Conservation (phyloP, 345 rosid species). For the Boechera divaricarpa region DNA sequence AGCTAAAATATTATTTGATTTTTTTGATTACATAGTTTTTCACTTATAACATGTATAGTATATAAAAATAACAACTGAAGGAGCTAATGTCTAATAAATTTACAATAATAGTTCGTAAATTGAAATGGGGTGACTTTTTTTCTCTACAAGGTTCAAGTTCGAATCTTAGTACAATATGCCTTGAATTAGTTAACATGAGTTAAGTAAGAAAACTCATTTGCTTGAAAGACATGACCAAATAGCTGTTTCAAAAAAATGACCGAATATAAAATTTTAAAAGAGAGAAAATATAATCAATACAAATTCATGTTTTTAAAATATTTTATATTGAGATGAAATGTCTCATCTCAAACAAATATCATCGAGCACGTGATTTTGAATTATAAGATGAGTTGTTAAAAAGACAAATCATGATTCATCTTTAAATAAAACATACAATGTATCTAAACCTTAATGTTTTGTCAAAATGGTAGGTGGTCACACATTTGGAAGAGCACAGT, state of each 20-base stretch:
- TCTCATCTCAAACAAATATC: background rate
- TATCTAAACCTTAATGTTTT: constrained; percentile 4
- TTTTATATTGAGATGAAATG: too few relatives aligned
- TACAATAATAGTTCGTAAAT: background rate
- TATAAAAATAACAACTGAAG: too few relatives aligned
- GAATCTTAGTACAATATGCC: background rate
- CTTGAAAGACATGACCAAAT: background rate
- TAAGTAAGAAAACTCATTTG: background rate
- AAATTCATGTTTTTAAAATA: too few relatives aligned
- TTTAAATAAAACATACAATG: background rate
- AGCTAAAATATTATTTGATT: too few relatives aligned
- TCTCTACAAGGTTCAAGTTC: background rate
- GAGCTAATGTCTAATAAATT: background rate
- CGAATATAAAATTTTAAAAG: background rate
- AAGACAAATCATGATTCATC: constrained; percentile 9
- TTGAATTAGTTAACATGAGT: background rate
- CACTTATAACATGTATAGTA: too few relatives aligned
- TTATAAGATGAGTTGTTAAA: background rate
- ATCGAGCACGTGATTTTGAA: background rate
- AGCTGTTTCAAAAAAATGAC: background rate
- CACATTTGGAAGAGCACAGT: constrained; percentile 69
- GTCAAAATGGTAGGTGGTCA: constrained; percentile 59
- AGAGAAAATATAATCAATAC: background rate
- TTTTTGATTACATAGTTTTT: too few relatives aligned
- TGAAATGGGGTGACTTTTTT: background rate